These are phyloP conservation scores for Schizothecium vesticola DNA, from an alignment of 495 filamentous ascomycete species.

Conservation along the genomic window DNA sequence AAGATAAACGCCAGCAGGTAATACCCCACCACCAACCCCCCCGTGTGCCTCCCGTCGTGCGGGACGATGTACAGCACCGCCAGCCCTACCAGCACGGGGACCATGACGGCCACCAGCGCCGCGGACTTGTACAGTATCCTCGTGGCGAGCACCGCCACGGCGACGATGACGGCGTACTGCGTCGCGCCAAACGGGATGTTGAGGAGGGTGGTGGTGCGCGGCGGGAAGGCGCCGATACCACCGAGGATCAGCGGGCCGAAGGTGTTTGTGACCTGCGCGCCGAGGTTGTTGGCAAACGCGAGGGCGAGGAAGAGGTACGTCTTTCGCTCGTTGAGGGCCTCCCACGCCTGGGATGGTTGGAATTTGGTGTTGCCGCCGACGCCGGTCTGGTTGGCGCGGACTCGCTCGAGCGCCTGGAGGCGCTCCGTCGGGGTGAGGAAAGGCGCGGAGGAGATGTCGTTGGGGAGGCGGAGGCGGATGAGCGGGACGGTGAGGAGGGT, in stretches of 20 bases:
- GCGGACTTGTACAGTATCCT: slow-evolving; percentile 47
- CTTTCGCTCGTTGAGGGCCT: slow-evolving; percentile 41
- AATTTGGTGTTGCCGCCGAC: slow-evolving; percentile 48
- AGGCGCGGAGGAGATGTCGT: slow-evolving; percentile 45
- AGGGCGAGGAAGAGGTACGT: slow-evolving; percentile 47
- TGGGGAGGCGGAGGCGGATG: slow-evolving; percentile 49
- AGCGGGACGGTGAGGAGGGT: slow-evolving; percentile 49
- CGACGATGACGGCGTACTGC: slow-evolving; percentile 50
- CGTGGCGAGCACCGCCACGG: slow-evolving; percentile 49
- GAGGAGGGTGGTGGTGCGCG: slow-evolving; percentile 54
- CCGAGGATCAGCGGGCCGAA: slow-evolving; percentile 58
- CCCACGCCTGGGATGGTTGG: slow-evolving; percentile 41
- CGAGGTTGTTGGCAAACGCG: slow-evolving; percentile 55
- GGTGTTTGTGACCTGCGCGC: slow-evolving; percentile 53
- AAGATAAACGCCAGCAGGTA: slow-evolving; percentile 60
- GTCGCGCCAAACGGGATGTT: slow-evolving; percentile 61
- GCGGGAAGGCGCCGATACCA: slow-evolving; percentile 52
- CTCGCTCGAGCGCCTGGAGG: slow-evolving; percentile 37
- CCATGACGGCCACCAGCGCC: slow-evolving; percentile 42
- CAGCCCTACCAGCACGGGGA: slow-evolving; percentile 54
- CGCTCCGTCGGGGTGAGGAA: slow-evolving; percentile 51
- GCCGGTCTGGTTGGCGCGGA: slow-evolving; percentile 53
- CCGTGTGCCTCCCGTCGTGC: slow-evolving; percentile 34
- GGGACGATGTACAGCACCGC: slow-evolving; percentile 51
- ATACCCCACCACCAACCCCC: slow-evolving; percentile 50